Base-by-base conservation (phyloP, 257 asterid genomes). In the Dorcoceras hygrometricum region DNA sequence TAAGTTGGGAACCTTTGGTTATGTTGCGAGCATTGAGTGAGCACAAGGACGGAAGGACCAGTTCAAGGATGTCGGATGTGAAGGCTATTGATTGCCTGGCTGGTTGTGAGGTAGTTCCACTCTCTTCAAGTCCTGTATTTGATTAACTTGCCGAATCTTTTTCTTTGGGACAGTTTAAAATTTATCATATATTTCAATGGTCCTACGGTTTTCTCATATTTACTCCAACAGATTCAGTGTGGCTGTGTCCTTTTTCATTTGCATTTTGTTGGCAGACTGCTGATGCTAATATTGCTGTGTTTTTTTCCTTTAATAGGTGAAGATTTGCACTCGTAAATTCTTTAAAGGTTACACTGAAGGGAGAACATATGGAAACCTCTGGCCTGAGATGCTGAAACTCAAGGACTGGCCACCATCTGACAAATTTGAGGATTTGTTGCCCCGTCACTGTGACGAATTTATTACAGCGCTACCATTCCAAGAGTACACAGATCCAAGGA, bases 351-450 rank as follows among this genome's bases (percentile, higher is more conserved):
- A 93, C 69, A 73, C 39, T 0, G 87, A 84, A 48, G 99, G 99
- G 69, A 83, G 96, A 72, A 77, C 59, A 59, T 93, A 93, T 53
- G 69, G 22, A 34, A 88, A 90, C 69, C 81, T 76, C 69, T 93
- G 97, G 97, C 99, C 99, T 1, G 97, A 86, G 84, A 93, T 93
- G 99, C 95, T 93, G 71, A 93, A 93, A 80, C 96, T 93, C 55
- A 90, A 86, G 83, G 99, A 93, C 74, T 93, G 90, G 90, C 99
- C 99, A 5, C 99, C 99, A 22, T 88, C 94, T 34, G 92, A 90
- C 71, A 90, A 85, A 73, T 93, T 93, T 64, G 97, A 93, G 72
- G 81, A 93, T 64, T 66, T 90, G 65, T 78, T 93, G 78, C 97
- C 99, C 2, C 95, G 99, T 11, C 99, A 93, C 48, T 90, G 95